A percentile compares a stretch with the other conserved stretches of the same genome.
Conservation (phyloP, 176 grass and related monocot species). For the Pharus latifolius region DNA sequence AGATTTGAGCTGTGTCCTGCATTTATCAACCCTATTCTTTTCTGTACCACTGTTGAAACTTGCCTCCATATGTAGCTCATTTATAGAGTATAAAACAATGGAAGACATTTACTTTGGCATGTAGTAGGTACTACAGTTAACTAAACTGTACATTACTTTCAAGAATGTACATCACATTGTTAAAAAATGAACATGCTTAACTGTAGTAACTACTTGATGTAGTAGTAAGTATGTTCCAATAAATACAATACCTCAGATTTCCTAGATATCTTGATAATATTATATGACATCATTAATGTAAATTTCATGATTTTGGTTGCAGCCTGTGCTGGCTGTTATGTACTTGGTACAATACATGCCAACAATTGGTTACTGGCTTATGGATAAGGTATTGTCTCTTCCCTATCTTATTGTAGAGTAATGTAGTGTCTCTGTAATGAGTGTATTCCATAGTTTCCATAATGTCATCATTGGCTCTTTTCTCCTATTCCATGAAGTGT, state of each 20-base stretch:
- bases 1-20: not conserved
- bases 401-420: not conserved
- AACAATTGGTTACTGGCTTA: conserved; percentile 73
- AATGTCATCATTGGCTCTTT: no score
- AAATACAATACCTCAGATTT: no score
- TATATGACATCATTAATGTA: not conserved
- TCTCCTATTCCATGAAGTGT: no score
- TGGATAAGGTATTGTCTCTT: conserved; percentile 75
- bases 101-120: no score
- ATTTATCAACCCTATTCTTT: not conserved
- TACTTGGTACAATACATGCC: conserved; percentile 91
- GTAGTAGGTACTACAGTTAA: no score
- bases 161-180: no score
- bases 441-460: not conserved
- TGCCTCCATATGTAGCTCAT: not conserved
- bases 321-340: conserved; percentile 92
- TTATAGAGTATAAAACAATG: not conserved
- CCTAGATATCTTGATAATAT: not conserved
- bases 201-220: no score
- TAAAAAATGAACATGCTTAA: no score
- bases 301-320: conserved; percentile 15
- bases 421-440: not conserved
- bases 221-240: no score
- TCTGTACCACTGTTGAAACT: not conserved
- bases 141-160: no score